phyloP scores from a whole-genome alignment of 2,329 filamentous ascomycete genomes.

The Incumbomyces delicatus region DNA sequence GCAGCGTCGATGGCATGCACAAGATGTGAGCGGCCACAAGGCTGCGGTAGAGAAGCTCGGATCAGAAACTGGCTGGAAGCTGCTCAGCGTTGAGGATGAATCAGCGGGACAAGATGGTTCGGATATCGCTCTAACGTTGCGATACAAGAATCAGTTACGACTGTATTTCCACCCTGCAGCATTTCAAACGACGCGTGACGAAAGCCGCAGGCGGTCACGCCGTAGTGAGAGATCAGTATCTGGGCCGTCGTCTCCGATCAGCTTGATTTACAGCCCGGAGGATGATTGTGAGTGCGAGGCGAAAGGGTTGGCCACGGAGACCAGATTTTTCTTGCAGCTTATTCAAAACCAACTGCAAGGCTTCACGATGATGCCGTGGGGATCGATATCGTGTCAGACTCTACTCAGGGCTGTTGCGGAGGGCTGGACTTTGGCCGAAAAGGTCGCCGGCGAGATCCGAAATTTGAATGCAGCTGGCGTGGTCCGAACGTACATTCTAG shows the following conservation, averaged over 20 bases:
- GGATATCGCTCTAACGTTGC: slow-evolving; percentile 31
- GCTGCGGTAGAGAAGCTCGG: slow-evolving; percentile 45
- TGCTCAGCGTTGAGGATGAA: slow-evolving; percentile 28
- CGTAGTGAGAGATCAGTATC: slow-evolving; percentile 20
- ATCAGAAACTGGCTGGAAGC: slow-evolving; percentile 35
- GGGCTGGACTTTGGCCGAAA: slow-evolving; percentile 33
- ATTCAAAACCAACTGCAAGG: slow-evolving; percentile 27
- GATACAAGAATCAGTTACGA: slow-evolving; percentile 32
- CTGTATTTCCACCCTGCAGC: slow-evolving; percentile 33
- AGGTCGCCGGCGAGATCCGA: slow-evolving; percentile 34
- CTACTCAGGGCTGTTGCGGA: slow-evolving; percentile 32
- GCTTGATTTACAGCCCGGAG: slow-evolving; percentile 26
- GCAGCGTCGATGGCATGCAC: slow-evolving; percentile 77
- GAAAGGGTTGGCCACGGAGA: slow-evolving; percentile 27
- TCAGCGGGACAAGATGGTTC: slow-evolving; percentile 16
- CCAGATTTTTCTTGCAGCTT: slow-evolving; percentile 33
- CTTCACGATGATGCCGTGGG: slow-evolving; percentile 27
- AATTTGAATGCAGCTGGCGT: slow-evolving; percentile 36
- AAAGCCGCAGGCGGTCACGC: slow-evolving; percentile 15
- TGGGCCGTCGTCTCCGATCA: slow-evolving; percentile 23
- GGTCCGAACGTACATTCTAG: slow-evolving; percentile 25
- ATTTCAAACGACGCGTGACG: slow-evolving; percentile 22
- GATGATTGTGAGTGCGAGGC: slow-evolving; percentile 12
- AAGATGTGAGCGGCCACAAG: slow-evolving; percentile 71
- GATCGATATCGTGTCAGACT: slow-evolving; percentile 27